A percentile compares a stretch with the other conserved stretches of the same genome.
These are phyloP conservation scores for Aethionema arabicum DNA, from an alignment of 345 rosid genomes.

Conservation along the genomic window DNA sequence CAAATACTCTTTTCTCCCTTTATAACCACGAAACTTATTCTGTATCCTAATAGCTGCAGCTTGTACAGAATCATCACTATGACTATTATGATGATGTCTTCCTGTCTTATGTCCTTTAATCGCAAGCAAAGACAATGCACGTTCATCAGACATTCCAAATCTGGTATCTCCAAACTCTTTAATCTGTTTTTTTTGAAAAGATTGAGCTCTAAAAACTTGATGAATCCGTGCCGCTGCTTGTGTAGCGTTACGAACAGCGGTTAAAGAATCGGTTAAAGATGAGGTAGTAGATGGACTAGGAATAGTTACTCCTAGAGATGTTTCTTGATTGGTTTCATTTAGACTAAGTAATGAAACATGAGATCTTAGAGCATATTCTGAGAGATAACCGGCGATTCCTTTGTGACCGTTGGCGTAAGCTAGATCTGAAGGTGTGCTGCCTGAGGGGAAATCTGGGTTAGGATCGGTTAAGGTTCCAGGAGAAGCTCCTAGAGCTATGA, in stretches of 20 bases:
- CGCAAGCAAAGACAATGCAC: constrained; percentile 65
- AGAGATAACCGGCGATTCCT: constrained; percentile 94
- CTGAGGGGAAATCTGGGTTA: constrained; percentile 57
- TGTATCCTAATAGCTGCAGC: constrained; percentile 83
- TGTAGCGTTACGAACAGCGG: constrained; percentile 83
- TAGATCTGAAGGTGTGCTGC: constrained; percentile 80
- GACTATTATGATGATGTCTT: constrained; percentile 30
- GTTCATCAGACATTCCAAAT: constrained; percentile 60
- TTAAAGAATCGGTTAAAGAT: constrained; percentile 69
- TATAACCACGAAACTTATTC: constrained; percentile 86
- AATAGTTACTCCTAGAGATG: constrained; percentile 36
- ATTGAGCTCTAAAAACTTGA: constrained; percentile 85
- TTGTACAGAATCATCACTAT: constrained; percentile 60
- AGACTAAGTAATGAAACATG: constrained; percentile 59
- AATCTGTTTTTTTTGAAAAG: constrained; percentile 80
- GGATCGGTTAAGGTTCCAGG: constrained; percentile 86
- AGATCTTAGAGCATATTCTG: constrained; percentile 65
- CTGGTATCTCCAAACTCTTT: constrained; percentile 59
- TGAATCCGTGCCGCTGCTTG: constrained; percentile 88
- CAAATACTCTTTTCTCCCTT: constrained; percentile 80
- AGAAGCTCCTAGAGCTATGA: constrained; percentile 74
- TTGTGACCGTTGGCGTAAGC: constrained; percentile 85
- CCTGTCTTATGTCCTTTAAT: constrained; percentile 49
- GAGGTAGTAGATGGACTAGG: constrained; percentile 40
- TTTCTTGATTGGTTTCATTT: constrained; percentile 42